Conservation (phyloP, 2,329 filamentous ascomycete species). For the Fusarium torreyae region DNA sequence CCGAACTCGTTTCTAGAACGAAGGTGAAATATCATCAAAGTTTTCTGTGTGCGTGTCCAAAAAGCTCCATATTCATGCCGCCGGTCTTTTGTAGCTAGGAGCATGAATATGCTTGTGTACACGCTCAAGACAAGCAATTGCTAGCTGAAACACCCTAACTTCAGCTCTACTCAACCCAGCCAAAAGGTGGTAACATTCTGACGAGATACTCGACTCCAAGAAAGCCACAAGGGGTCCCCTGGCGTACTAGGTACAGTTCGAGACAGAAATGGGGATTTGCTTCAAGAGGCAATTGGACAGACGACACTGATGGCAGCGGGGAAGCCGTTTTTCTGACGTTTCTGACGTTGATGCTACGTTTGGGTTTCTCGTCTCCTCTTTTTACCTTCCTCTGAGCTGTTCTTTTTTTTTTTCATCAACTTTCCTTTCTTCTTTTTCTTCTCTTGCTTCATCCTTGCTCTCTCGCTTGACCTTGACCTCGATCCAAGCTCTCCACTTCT, state of each 20-base stretch:
- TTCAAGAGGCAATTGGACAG: slow-evolving; percentile 41
- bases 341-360: slow-evolving; percentile 35
- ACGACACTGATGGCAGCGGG: slow-evolving; percentile 28
- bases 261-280: slow-evolving; percentile 22
- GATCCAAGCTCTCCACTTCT: no score
- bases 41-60: neutral
- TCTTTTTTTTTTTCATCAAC: neutral
- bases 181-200: slow-evolving; percentile 1
- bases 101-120: neutral
- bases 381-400: neutral
- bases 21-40: neutral
- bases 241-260: slow-evolving; percentile 14
- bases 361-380: slow-evolving; percentile 8
- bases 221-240: slow-evolving; percentile 29
- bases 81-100: neutral
- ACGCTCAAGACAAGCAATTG: neutral
- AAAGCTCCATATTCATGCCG: neutral
- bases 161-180: neutral
- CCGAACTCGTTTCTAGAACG: slow-evolving; percentile 22
- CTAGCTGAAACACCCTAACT: neutral
- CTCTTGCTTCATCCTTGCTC: neutral
- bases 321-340: slow-evolving; percentile 28
- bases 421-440: neutral
- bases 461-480: no score
- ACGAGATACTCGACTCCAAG: slow-evolving; percentile 16